phyloP scores from a whole-genome alignment of 306 rosid species.

The Albizia julibrissin region DNA sequence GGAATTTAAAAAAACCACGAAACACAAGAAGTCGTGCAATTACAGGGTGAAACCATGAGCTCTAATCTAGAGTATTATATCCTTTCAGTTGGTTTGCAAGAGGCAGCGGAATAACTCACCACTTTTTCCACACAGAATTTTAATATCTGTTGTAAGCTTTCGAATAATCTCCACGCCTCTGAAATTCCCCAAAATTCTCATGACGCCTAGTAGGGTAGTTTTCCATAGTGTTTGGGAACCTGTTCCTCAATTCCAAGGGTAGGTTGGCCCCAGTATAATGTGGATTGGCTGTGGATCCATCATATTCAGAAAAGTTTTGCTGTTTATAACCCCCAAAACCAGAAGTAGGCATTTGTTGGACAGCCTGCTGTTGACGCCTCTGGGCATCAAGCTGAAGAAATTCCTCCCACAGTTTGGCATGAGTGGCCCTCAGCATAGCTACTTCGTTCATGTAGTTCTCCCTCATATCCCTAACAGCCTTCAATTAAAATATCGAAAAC shows the following conservation, averaged over 20 bases:
- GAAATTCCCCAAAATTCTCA: slow-evolving; percentile 78
- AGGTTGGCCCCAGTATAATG: slow-evolving; percentile 61
- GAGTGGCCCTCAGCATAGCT: slow-evolving; percentile 65
- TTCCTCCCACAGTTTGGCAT: slow-evolving; percentile 84
- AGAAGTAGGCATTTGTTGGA: slow-evolving; percentile 62
- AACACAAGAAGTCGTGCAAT: slow-evolving; percentile 28
- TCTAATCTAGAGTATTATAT: slow-evolving; percentile 28
- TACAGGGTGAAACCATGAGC: slow-evolving; percentile 28
- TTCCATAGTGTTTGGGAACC: slow-evolving; percentile 62
- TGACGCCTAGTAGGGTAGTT: slow-evolving; percentile 70
- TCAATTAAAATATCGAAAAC: slow-evolving; percentile 30
- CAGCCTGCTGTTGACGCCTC: slow-evolving; percentile 76
- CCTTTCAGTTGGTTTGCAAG: slow-evolving; percentile 38
- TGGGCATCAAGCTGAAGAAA: slow-evolving; percentile 80
- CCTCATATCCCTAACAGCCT: slow-evolving; percentile 82
- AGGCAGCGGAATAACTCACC: slow-evolving; percentile 74
- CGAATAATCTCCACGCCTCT: slow-evolving; percentile 73
- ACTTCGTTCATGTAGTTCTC: slow-evolving; percentile 84
- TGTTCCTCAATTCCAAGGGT: slow-evolving; percentile 73
- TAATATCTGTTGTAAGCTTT: slow-evolving; percentile 83
- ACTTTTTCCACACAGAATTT: slow-evolving; percentile 42
- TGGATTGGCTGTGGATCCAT: slow-evolving; percentile 58
- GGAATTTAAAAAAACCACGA: slow-evolving; percentile 29
- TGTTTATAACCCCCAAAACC: slow-evolving; percentile 75
- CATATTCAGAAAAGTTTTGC: slow-evolving; percentile 67